Evolutionary conservation across 2,329 filamentous ascomycete species (phyloP).

Genomic region (Paracoccidioides brasiliensis): DNA sequence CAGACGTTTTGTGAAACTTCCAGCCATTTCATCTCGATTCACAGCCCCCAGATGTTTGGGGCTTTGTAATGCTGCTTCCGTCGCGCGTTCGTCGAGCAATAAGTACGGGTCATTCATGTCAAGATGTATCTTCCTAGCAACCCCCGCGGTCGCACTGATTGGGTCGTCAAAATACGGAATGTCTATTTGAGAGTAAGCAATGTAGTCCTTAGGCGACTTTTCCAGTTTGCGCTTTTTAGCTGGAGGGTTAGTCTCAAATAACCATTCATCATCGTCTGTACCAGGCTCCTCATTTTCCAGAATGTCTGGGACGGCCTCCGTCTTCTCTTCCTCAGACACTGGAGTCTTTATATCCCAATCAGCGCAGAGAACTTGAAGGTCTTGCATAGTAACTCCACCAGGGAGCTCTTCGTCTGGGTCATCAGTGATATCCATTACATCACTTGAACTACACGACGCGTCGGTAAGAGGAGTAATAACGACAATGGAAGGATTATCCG

Average conservation of each 20-base stretch:
- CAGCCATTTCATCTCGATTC: slow-evolving; percentile 48
- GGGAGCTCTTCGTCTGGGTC: slow-evolving; percentile 45
- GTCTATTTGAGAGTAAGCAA: slow-evolving; percentile 44
- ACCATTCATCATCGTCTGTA: slow-evolving; percentile 46
- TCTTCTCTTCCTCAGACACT: slow-evolving; percentile 24
- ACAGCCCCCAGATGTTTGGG: slow-evolving; percentile 24
- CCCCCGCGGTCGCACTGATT: slow-evolving; percentile 54
- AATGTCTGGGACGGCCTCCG: slow-evolving; percentile 14
- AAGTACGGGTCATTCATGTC: slow-evolving; percentile 83
- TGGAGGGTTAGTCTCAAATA: slow-evolving; percentile 36
- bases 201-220: slow-evolving; percentile 32
- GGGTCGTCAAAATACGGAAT: slow-evolving; percentile 71
- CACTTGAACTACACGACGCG: slow-evolving; percentile 36
- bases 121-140: slow-evolving; percentile 66
- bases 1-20: slow-evolving; percentile 58
- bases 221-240: slow-evolving; percentile 54
- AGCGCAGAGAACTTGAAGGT: slow-evolving; percentile 73
- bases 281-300: slow-evolving; percentile 31
- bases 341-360: slow-evolving; percentile 64
- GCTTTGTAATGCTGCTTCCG: slow-evolving; percentile 47
- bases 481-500: slow-evolving; percentile 46
- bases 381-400: slow-evolving; percentile 62
- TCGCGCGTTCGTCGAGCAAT: slow-evolving; percentile 64
- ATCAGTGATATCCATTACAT: slow-evolving; percentile 38
- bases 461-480: slow-evolving; percentile 32